These are phyloP conservation scores for Raphidocelis subcapitata DNA, from an alignment of 139 green algal species.

Conservation along the genomic window DNA sequence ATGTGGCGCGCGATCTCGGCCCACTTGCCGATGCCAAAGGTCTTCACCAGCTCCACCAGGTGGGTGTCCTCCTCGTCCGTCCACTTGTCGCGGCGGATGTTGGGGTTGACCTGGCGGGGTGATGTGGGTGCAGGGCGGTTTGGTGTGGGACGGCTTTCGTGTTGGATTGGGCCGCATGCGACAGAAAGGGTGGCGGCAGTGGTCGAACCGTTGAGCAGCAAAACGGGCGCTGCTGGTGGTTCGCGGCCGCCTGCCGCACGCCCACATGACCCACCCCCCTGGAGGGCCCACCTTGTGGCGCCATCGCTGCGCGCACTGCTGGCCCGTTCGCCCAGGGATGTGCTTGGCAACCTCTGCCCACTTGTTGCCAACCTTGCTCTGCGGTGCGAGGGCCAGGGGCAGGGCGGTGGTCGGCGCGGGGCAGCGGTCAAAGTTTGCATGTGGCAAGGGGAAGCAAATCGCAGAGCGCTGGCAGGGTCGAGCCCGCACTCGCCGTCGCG, in stretches of 20 bases:
- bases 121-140: background rate
- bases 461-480: no score
- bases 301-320: slow-evolving; percentile 89
- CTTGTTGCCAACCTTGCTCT: slow-evolving; percentile 60
- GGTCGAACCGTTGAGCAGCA: no score
- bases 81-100: slow-evolving; percentile 82
- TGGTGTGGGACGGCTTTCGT: background rate
- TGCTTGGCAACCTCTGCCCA: slow-evolving; percentile 77
- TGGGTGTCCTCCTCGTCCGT: slow-evolving; percentile 63
- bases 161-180: no score
- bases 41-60: slow-evolving; percentile 59
- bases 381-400: background rate
- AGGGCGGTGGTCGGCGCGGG: no score
- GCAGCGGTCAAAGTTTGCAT: no score
- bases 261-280: no score
- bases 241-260: no score
- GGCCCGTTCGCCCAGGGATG: slow-evolving; percentile 75
- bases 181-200: no score
- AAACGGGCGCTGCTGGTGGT: no score
- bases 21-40: slow-evolving; percentile 61
- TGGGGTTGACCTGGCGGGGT: slow-evolving; percentile 72
- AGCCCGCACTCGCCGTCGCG: no score
- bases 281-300: slow-evolving; percentile 69
- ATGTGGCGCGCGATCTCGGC: slow-evolving; percentile 71
- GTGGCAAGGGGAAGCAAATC: no score